Base-by-base conservation (phyloP, 2,329 filamentous ascomycete genomes). In the Dendrostoma leiphaemia region DNA sequence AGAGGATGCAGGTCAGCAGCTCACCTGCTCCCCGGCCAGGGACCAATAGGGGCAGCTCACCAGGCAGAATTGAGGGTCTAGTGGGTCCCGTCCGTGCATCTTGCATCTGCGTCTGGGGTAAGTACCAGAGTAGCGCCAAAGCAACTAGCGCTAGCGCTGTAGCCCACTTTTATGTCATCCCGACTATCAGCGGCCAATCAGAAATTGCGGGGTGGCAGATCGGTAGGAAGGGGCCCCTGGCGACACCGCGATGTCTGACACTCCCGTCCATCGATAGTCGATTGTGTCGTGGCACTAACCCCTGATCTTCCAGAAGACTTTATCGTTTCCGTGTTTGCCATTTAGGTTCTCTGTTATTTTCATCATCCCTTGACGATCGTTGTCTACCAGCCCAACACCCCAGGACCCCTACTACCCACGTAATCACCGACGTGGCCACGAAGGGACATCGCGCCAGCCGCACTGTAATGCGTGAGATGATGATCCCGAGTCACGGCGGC, bases 161-260 rank as follows among this genome's bases (percentile, higher is more conserved):
- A 19, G 2, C 43, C 44, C 44, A 46, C 13, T 32, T 12, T 32
- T 31, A 46, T 46, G 44, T 46, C 44, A 46, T 46, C 7, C 29
- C 29, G 21, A 37, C n/a, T 6, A 17, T 23, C 38, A 48, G 7
- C 38, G 40, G 21, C 52, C 31, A 54, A 54, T 54, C 52, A 54
- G 46, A 10, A 17, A 26, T 45, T 54, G 52, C 48, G 52, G 52
- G 52, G 52, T 54, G 50, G n/a, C n/a, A 54, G 21, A 50, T 50
- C 52, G 46, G 44, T 54, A 53, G 48, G 51, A 46, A 24, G 37
- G 50, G 17, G 29, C 19, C 21, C n/a, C n/a, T n/a, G n/a, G n/a
- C n/a, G n/a, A n/a, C n/a, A n/a, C n/a, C n/a, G n/a, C n/a, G n/a
- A n/a, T n/a, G n/a, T n/a, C n/a, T n/a, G n/a, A n/a, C n/a, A n/a